Base-by-base conservation (phyloP, 2,329 filamentous ascomycete genomes). In the Fusarium armeniacum region DNA sequence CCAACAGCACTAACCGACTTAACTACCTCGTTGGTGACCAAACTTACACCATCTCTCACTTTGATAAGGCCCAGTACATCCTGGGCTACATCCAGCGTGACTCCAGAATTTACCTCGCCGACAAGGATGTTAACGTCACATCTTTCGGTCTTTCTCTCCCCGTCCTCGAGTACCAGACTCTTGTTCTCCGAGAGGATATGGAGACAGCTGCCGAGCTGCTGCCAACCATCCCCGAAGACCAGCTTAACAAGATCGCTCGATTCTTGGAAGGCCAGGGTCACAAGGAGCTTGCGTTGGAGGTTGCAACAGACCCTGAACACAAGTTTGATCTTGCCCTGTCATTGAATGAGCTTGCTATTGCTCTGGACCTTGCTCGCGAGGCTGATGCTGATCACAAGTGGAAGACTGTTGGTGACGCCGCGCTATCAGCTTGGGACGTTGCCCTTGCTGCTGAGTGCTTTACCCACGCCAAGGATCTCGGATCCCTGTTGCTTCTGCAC, bases 1-100 rank as follows among this genome's bases (percentile, higher is more conserved):
- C 96, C 58, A 98, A 97, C 85, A 92, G 88, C 79, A 97, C 94
- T 12, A 98, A 98, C 85, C 92, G 96, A 67, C 86, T 99, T 64
- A 98, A 98, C 85, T 98, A 98, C 83, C 89, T 99, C 24, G 95
- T 99, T 16, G 96, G 96, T 71, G 96, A 98, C 81, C 94, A 98
- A 83, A 97, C 94, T 16, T 98, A 98, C 85, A 98, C 95, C 5
- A 92, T 99, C 71, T 96, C 94, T 15, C 95, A 98, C 82, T 98
- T 98, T 76, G 96, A 99, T 81, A 91, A 94, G 78, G 89, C 94
- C 28, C 94, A 97, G 90, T 99, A 98, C 81, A 88, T 97, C 28
- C 87, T 99, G 30, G 95, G 96, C 50, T 99, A 99, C 80, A 93
- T 99, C 50, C 93, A 96, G 74, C 89, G 96, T 69, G 96, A 99